Evolutionary conservation across 352 stramenopile species (phyloP), one percentile per base, ranked within the genome.

Genomic region (Phytophthora syringae): DNA sequence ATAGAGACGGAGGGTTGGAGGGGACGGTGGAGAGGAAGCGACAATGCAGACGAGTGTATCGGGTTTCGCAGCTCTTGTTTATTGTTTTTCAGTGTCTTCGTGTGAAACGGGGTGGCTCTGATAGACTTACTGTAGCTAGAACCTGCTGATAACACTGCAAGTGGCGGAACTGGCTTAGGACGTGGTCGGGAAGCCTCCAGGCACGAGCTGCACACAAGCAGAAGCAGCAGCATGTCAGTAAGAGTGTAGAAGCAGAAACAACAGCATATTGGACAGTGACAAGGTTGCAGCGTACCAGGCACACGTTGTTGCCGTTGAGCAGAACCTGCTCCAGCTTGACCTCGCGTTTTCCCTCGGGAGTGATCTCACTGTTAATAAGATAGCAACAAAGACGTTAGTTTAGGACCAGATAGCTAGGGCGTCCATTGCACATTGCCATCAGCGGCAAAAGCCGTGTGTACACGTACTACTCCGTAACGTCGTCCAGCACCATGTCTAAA

Each of bases 241-340:
- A 32, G 27, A 32, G 1, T 27, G 36, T 25, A 11, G n/a, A 2
- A 44, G 7, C 34, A 37, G n/a, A 1, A 24, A 27, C 39, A 45
- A 11, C 9, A 25, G 28, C 6, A 30, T 2, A 7, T 30, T 22
- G 13, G 7, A 16, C 2, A 28, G 5, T 16, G 21, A 24, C 27
- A 13, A 18, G 1, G 24, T 28, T 39, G 52, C 34, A 10, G 27
- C 10, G 57, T 71, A 97, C 87, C 74, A 99, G 79, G 39, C 93
- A 97, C 52, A 99, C 93, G 75, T 99, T 98, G 86, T 98, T 98
- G 49, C 98, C 98, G 77, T 99, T 99, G 59, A 99, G 89, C 37
- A 99, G 87, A 65, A 99, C 98, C 78, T 99, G 89, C 64, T 97
- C 89, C 36, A 95, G 76, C 65, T 96, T 88, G 51, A 91, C 87